Base-by-base conservation (phyloP, 208 protist genomes). In the Wallacemonas sp. region DNA sequence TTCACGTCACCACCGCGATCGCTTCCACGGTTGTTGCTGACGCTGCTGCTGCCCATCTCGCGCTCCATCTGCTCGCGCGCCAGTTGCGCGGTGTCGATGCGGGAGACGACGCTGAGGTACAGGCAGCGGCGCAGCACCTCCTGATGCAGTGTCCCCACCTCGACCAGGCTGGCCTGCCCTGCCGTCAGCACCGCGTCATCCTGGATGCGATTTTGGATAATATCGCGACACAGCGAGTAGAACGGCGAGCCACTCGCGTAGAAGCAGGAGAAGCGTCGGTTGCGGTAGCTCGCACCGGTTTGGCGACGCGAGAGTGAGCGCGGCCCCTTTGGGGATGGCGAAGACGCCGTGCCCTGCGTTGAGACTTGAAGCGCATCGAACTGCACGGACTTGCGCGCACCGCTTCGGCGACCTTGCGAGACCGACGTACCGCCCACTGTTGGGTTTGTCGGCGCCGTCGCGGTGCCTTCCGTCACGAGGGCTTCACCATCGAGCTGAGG, bases 211-310 rank as follows among this genome's bases (percentile, higher is more conserved):
- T 41, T 58, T 47, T 66, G 43, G n/a, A 66, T 43, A 17, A 66
- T 54, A 56, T 49, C 34, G 16, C 61, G 61, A 39, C 61, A 66
- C 17, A 66, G 61, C 44, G 61, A 38, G 47, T 54, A 66, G 43
- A 56, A 66, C 17, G 61, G 61, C 14, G 61, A 56, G 32, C 47
- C 2, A 21, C 52, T 58, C 29, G 52, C 52, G 19, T 58, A 58
- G 14, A 41, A 33, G n/a, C 52, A 58, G 4, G 52, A 58, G 32
- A 58, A 58, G 52, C 52, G 52, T 9, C 30, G 52, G 34, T 41
- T 24, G 29, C 29, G 29, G 6, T 3, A n/a, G n/a, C n/a, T 39
- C n/a, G 12, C 19, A 4, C 52, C 29, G 9, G 30, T n/a, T 3
- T 39, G 30, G 12, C 52, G 26, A 55, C 26, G 47, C n/a, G n/a